phyloP scores from a whole-genome alignment of 768 basidiomycete species.

The Boletus tylopilopsis region DNA sequence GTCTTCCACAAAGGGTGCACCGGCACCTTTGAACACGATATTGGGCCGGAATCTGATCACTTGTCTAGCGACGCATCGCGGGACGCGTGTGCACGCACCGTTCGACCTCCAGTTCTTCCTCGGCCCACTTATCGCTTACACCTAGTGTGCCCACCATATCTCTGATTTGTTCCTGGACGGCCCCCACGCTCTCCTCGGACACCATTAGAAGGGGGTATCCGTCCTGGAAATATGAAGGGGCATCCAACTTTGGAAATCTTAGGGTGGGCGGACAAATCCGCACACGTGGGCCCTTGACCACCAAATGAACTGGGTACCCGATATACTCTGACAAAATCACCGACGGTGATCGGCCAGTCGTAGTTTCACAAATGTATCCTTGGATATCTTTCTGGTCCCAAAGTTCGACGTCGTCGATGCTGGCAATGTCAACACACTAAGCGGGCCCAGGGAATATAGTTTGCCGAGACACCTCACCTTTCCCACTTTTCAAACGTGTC shows the following conservation, averaged over 20 bases:
- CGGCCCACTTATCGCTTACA: slow-evolving; percentile 49
- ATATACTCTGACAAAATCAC: slow-evolving; percentile 58
- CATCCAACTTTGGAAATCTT: slow-evolving; percentile 55
- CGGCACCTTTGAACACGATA: slow-evolving; percentile 62
- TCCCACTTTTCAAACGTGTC: slow-evolving; percentile 51
- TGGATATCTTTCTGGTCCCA: slow-evolving; percentile 50
- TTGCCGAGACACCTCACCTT: slow-evolving; percentile 38
- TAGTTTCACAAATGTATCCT: slow-evolving; percentile 59
- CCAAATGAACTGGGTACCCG: slow-evolving; percentile 55
- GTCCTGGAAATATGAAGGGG: slow-evolving; percentile 61
- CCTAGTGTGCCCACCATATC: slow-evolving; percentile 46
- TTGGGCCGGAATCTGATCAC: slow-evolving; percentile 70
- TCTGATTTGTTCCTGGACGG: slow-evolving; percentile 47
- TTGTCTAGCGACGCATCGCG: background rate
- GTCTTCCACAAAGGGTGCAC: slow-evolving; percentile 70
- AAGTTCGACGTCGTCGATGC: slow-evolving; percentile 52
- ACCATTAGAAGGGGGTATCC: slow-evolving; percentile 66
- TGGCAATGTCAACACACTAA: slow-evolving; percentile 21
- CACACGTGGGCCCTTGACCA: slow-evolving; percentile 60
- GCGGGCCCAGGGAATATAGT: background rate
- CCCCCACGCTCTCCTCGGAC: slow-evolving; percentile 60
- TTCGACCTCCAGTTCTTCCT: slow-evolving; percentile 50
- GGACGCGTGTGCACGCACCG: slow-evolving; percentile 41
- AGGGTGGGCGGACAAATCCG: slow-evolving; percentile 49
- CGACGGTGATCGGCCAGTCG: slow-evolving; percentile 44